Conservation (phyloP, 306 rosid genomes). For the Ceratonia siliqua region DNA sequence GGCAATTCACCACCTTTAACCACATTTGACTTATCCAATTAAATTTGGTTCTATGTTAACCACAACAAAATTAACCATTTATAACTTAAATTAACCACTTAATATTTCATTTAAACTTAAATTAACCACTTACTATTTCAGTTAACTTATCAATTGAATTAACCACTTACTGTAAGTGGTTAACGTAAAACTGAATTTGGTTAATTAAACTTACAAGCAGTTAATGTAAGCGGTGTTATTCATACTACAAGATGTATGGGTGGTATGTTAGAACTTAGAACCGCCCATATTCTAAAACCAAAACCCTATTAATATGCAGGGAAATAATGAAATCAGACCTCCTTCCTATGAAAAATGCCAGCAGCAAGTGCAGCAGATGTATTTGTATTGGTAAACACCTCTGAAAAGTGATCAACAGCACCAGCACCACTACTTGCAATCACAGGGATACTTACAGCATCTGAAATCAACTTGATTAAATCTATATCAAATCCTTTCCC, state of each 20-base stretch:
- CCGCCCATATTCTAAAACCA: background rate
- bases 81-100: background rate
- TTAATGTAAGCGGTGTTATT: background rate
- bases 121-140: background rate
- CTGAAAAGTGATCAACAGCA: conserved; percentile 71
- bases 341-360: conserved; percentile 95
- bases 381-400: conserved; percentile 72
- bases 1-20: background rate
- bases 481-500: conserved; percentile 91
- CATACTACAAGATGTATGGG: background rate
- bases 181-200: too few relatives aligned
- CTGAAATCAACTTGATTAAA: conserved; percentile 69
- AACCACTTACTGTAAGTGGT: background rate
- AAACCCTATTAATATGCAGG: background rate
- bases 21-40: background rate
- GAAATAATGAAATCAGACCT: conserved; percentile 44
- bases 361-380: conserved; percentile 99
- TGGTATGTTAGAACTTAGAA: too few relatives aligned
- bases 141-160: background rate
- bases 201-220: background rate
- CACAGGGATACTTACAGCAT: conserved; percentile 88
- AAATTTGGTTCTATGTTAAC: background rate
- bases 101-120: background rate
- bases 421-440: conserved; percentile 99
- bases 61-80: background rate